phyloP scores from a whole-genome alignment of 148 eudicot genomes.

The Heliosperma pusillum region DNA sequence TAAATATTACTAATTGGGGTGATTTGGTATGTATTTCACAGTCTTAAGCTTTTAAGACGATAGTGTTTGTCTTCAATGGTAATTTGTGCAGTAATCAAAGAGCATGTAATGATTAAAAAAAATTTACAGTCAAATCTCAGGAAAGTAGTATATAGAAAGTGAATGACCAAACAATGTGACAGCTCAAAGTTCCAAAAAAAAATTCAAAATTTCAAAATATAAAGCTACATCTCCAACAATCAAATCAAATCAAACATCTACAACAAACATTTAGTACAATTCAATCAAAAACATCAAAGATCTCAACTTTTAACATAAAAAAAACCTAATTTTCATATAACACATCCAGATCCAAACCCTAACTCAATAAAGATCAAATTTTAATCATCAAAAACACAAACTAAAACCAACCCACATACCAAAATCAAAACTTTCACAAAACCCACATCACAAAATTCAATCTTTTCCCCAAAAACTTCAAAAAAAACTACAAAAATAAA shows the following conservation, averaged over 20 bases:
- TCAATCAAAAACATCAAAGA: slow-evolving; percentile 18
- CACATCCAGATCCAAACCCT: neutral
- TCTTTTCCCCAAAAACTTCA: neutral
- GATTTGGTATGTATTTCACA: no score
- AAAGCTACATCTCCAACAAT: neutral
- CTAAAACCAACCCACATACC: neutral
- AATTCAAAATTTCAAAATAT: neutral
- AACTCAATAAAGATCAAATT: neutral
- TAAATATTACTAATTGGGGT: no score
- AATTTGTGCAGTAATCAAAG: no score
- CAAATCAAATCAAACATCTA: neutral
- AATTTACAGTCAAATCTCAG: slow-evolving; percentile 1
- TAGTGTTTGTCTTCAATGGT: no score
- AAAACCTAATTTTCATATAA: neutral
- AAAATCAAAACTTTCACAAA: slow-evolving; percentile 4
- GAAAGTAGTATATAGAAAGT: neutral
- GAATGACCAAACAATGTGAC: neutral
- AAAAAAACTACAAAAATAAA: neutral
- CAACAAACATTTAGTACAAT: neutral
- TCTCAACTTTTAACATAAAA: neutral
- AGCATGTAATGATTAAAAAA: no score
- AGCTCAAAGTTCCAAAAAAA: neutral
- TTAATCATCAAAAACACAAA: slow-evolving; percentile 1
- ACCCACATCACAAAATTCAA: neutral
- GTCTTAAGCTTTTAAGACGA: no score